Conservation (phyloP, 2,329 filamentous ascomycete genomes). For the Colletotrichum orbiculare region DNA sequence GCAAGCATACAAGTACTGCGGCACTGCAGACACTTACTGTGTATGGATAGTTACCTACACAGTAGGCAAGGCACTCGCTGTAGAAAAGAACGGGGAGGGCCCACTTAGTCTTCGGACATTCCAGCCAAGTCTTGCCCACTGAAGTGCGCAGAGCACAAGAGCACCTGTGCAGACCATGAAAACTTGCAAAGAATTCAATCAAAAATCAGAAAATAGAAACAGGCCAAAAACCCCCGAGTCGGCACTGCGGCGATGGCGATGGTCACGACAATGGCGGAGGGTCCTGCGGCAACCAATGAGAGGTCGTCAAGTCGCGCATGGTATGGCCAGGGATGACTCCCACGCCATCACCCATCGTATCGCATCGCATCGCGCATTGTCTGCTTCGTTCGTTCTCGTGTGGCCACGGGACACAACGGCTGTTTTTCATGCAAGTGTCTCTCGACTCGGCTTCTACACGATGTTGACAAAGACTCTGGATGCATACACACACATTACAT, state of each 20-base stretch:
- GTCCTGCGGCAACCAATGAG: conserved; percentile 1
- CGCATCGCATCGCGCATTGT: background rate
- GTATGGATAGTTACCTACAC: too few relatives aligned
- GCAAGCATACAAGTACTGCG: too few relatives aligned
- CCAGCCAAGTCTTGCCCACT: too few relatives aligned
- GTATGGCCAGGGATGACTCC: conserved; percentile 23
- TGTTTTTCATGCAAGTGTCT: too few relatives aligned
- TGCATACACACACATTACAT: too few relatives aligned
- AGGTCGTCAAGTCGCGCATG: conserved; percentile 1
- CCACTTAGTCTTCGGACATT: too few relatives aligned
- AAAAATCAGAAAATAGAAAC: conserved; percentile 10
- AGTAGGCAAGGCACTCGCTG: background rate
- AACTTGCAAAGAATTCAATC: conserved; percentile 2
- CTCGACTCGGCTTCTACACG: too few relatives aligned
- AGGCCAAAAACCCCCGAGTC: background rate
- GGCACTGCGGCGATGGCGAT: conserved; percentile 8
- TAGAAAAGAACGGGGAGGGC: too few relatives aligned
- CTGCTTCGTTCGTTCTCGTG: background rate
- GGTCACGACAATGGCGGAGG: background rate
- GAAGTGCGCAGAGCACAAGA: background rate
- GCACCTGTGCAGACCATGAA: background rate
- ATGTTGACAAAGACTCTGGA: too few relatives aligned
- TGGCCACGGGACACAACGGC: too few relatives aligned
- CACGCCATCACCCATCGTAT: background rate
- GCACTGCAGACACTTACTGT: too few relatives aligned